phyloP scores from a whole-genome alignment of 306 rosid species.

The Luffa aegyptiaca region DNA sequence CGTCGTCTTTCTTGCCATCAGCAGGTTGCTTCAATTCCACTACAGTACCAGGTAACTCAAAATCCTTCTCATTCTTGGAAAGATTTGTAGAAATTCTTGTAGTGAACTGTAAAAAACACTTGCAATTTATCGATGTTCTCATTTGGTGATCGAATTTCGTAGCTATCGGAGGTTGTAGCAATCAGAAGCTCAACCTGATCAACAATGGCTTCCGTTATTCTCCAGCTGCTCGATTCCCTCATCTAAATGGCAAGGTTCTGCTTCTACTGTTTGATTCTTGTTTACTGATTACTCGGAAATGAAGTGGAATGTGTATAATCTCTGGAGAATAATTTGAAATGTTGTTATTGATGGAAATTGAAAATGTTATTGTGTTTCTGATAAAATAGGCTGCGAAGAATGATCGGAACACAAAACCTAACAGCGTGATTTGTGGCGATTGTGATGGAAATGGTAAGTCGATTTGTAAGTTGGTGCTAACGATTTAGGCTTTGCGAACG shows the following conservation, averaged over 20 bases:
- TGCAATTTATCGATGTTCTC: background rate
- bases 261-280: background rate
- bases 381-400: constrained; percentile 34
- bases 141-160: background rate
- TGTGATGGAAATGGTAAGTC: constrained; percentile 79
- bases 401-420: constrained; percentile 43
- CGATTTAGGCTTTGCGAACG: background rate
- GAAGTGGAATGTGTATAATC: no score
- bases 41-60: constrained; percentile 27
- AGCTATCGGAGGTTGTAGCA: background rate
- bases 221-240: constrained; percentile 14
- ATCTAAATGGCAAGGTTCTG: constrained; percentile 40
- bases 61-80: background rate
- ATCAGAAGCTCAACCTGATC: constrained; percentile 16
- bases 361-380: background rate
- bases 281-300: background rate
- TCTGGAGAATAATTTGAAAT: background rate
- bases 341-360: background rate
- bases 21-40: constrained; percentile 18
- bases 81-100: background rate
- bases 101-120: background rate
- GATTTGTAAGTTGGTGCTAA: background rate
- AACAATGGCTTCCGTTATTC: constrained; percentile 16
- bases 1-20: constrained; percentile 24
- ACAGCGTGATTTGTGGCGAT: constrained; percentile 60